phyloP scores from a whole-genome alignment of 495 filamentous ascomycete genomes.

The Choiromyces venosus region DNA sequence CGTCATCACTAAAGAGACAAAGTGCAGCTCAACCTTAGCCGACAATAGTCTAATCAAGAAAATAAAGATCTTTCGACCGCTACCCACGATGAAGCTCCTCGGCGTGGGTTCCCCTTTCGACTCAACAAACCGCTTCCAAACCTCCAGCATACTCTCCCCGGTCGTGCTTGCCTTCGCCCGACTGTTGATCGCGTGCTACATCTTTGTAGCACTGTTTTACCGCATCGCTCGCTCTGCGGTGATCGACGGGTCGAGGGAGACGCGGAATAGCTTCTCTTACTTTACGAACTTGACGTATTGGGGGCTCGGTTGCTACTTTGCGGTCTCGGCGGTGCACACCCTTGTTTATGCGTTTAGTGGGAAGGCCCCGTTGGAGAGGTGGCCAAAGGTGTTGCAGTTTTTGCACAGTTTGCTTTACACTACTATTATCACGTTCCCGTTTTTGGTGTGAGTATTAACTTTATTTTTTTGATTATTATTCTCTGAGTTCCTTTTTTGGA shows the following conservation, averaged over 20 bases:
- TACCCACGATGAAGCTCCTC: constrained; percentile 10
- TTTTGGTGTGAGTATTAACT: constrained; percentile 50
- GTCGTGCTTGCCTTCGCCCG: constrained; percentile 55
- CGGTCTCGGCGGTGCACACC: constrained; percentile 59
- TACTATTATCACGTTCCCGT: constrained; percentile 62
- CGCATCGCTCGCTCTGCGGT: constrained; percentile 52
- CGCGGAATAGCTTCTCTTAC: constrained; percentile 61
- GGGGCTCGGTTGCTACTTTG: constrained; percentile 73
- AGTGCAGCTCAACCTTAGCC: not conserved
- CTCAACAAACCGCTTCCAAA: constrained; percentile 60
- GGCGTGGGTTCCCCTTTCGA: constrained; percentile 47
- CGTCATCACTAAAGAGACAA: not conserved
- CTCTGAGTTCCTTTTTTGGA: not conserved
- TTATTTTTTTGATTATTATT: constrained; percentile 45
- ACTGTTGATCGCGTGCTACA: constrained; percentile 60
- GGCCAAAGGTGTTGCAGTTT: constrained; percentile 58
- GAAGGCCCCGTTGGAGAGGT: constrained; percentile 52
- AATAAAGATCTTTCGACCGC: not conserved
- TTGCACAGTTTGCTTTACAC: constrained; percentile 63
- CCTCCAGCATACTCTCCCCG: constrained; percentile 71
- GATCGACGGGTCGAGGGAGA: constrained; percentile 40
- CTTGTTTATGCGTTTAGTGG: constrained; percentile 57
- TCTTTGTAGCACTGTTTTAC: constrained; percentile 65
- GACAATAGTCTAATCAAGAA: not conserved
- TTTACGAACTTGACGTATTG: constrained; percentile 78